Base-by-base conservation (phyloP, 345 rosid species). In the Noccaea caerulescens region DNA sequence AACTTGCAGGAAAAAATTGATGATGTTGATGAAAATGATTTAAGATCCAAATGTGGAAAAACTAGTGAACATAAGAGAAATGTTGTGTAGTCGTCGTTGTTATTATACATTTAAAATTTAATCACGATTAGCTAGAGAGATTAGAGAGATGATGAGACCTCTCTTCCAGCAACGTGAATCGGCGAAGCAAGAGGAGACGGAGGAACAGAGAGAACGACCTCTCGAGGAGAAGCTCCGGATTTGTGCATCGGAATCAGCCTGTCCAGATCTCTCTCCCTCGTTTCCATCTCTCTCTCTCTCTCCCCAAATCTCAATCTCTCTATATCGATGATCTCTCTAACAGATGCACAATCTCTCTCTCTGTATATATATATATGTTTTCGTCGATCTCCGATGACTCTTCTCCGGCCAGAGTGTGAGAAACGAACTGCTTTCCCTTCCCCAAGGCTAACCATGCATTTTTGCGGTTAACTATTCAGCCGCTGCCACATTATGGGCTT, bases 161-260 rank as follows among this genome's bases (percentile, higher is more conserved):
- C 92, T 74, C 68, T 81, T 61, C 88, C 85, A 36, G 82, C 73
- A 53, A 80, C 77, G 60, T 86, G 87, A 57, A 80, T 79, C 45
- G 83, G 72, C 4, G 83, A 69, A 61, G 67, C 51, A 11, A 72
- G 43, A 59, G 86, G 80, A 55, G 88, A 63, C 13, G 70, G 65
- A 0, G 82, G 66, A 53, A 68, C 33, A 12, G 86, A 75, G 1
- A 80, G 72, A 71, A 66, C 83, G 38, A 32, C 73, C 16, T 68
- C 80, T 30, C 39, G 58, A 3, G 75, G 69, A 18, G 60, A 65
- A 46, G 66, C 57, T 68, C 46, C 78, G 5, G 63, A 46, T 62
- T 76, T 64, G 60, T 80, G 76, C 45, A 79, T 68, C 49, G 89
- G 86, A 13, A 85, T 83, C 36, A 87, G 53, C 56, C 85, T 63